Evolutionary conservation across 192 early-diverging fungal species (phyloP), one percentile per base, ranked within the genome.

Genomic region (Jimgerdemannia flammicorona): DNA sequence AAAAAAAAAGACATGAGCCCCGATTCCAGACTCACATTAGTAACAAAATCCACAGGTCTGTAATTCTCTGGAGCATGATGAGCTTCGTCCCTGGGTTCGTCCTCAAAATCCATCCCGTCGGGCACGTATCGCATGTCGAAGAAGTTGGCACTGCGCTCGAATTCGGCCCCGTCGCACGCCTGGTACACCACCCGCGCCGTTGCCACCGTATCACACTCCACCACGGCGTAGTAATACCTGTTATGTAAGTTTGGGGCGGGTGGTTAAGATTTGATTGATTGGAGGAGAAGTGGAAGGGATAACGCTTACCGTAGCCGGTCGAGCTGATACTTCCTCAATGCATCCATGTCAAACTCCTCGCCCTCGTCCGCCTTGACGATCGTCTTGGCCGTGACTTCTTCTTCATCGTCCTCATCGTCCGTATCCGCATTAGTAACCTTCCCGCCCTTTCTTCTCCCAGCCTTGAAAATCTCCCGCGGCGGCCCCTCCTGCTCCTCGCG

Each of bases 121-220:
- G 98, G 96, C 69, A 99, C 89, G 87, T 91, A 99, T 29, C 96
- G 89, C 77, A 99, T 79, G 81, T 99, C 96, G 76, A 99, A 95
- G 72, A 96, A 93, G 84, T 97, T 98, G 54, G 95, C 90, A 43
- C 90, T 93, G 44, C 86, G 86, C 79, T 99, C 98, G 73, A 91
- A 97, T 82, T 99, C 98, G 17, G 93, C 85, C 8, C 95, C 95
- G 80, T 99, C 98, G 77, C 96, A 97, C 59, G 87, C 81, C 18
- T 88, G 77, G 72, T 91, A 94, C 59, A 99, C 94, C 4, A 88
- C 83, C 72, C 85, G 83, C 39, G 98, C 95, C 1, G 95, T 98
- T 67, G 84, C 86, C 3, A 95, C 84, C 43, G 88, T 88, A 83
- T 97, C 95, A 75, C 94, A 98, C 75, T 97, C 96, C 20, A 95